Conservation (phyloP, 257 asterid genomes). For the Solanum chmielewskii region DNA sequence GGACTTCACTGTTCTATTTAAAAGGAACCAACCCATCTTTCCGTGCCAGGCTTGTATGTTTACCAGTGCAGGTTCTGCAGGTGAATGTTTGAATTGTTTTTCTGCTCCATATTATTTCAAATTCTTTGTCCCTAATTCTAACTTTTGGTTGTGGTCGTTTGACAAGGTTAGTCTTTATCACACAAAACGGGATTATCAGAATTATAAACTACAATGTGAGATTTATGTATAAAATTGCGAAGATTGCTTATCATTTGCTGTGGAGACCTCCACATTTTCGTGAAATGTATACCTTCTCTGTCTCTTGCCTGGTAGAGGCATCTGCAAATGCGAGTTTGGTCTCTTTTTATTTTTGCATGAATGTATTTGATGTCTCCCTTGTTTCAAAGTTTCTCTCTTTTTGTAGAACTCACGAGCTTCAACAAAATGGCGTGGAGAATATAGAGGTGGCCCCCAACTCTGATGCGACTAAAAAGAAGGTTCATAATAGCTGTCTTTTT, state of each 20-base stretch:
- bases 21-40: background rate
- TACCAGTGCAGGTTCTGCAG: background rate
- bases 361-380: background rate
- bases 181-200: background rate
- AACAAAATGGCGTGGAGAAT: conserved; percentile 24
- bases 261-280: background rate
- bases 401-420: conserved; percentile 33
- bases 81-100: background rate
- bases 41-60: background rate
- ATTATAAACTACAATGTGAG: background rate
- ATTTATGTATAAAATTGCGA: background rate
- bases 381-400: background rate
- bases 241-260: background rate
- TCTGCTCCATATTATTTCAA: background rate
- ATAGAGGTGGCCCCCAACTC: conserved; percentile 21
- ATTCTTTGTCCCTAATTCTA: background rate
- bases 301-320: background rate
- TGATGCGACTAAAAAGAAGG: conserved; percentile 43
- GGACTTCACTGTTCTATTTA: background rate
- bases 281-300: background rate
- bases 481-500: background rate
- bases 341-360: background rate
- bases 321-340: background rate
- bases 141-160: background rate
- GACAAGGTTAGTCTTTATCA: background rate